Percentiles rank a stretch among this genome's conserved stretches.
These are phyloP conservation scores for Conringia planisiliqua DNA, from an alignment of 345 rosid genomes.

Conservation along the genomic window DNA sequence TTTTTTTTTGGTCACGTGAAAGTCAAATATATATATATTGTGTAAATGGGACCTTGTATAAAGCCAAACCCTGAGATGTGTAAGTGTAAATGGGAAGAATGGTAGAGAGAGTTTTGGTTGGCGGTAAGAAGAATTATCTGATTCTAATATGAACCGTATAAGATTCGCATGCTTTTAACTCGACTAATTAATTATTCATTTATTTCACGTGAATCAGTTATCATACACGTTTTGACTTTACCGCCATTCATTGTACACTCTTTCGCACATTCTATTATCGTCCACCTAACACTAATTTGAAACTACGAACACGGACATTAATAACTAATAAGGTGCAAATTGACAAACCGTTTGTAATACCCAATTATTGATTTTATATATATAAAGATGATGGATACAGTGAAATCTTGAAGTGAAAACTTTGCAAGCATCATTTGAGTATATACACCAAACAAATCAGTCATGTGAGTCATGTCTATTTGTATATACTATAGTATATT, in stretches of 20 bases:
- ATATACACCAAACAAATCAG: conserved; percentile 12
- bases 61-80: neutral
- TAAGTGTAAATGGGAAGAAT: neutral
- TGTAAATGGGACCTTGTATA: neutral
- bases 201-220: neutral
- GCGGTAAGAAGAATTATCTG: neutral
- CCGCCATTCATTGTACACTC: neutral
- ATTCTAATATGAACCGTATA: neutral
- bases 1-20: too few species aligned
- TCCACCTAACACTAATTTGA: neutral
- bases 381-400: neutral
- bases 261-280: neutral
- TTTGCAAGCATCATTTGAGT: conserved; percentile 9
- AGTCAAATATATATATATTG: too few species aligned
- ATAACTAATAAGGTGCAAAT: neutral
- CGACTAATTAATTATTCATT: neutral
- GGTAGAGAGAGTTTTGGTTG: neutral
- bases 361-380: neutral
- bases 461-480: conserved; percentile 1
- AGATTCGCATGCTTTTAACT: neutral
- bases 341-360: neutral
- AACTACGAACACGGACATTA: neutral
- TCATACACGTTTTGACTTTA: conserved; percentile 15
- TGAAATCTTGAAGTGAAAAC: neutral
- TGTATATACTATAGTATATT: neutral